Percentiles rank a stretch among this genome's conserved stretches.
Evolutionary conservation across 108 stramenopile genomes (phyloP).

Genomic region (Nitzschia sp.): DNA sequence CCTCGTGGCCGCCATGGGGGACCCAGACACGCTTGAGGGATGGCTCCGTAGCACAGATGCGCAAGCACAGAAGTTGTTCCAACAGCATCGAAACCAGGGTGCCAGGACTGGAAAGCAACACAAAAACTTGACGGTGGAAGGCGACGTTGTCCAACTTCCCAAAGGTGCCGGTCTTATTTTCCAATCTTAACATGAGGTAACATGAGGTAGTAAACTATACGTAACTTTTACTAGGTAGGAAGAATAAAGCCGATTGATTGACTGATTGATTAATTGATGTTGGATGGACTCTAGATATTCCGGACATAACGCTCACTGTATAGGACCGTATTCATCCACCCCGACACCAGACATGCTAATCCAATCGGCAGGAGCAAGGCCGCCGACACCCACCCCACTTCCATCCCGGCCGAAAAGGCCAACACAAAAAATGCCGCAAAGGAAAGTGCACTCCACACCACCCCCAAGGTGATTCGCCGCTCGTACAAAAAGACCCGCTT

Average conservation of each 20-base stretch:
- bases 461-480: conserved; percentile 67
- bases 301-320: conserved; percentile 15
- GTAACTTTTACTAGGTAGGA: neutral
- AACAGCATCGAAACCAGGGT: neutral
- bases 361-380: conserved; percentile 53
- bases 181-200: no score
- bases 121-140: neutral
- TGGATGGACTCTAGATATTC: neutral
- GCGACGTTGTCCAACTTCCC: neutral
- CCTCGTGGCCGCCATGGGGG: neutral
- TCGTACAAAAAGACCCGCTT: conserved; percentile 72
- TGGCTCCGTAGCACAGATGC: neutral
- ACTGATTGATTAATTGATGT: neutral
- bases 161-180: neutral
- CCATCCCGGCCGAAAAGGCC: conserved; percentile 19
- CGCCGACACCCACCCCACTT: conserved; percentile 44
- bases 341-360: conserved; percentile 58
- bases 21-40: neutral
- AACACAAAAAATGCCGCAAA: conserved; percentile 21
- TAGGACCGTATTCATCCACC: conserved; percentile 54
- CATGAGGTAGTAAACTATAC: no score
- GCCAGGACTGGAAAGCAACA: neutral
- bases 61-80: neutral
- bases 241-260: neutral
- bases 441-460: conserved; percentile 27